Base-by-base conservation (phyloP, 257 asterid genomes). In the Plantago major region DNA sequence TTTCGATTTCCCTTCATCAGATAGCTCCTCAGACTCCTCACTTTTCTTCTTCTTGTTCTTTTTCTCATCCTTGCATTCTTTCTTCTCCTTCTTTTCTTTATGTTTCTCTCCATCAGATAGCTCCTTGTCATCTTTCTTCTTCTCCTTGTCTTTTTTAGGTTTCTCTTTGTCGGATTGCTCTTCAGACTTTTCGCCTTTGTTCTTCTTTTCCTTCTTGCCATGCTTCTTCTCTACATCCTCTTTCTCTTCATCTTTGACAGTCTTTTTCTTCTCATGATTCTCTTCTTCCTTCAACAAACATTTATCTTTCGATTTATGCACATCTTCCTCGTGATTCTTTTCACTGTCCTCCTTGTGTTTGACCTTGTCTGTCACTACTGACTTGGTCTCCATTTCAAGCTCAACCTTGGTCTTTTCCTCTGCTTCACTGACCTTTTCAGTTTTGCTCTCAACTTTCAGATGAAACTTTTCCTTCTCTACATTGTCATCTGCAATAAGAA, bases 391-490 rank as follows among this genome's bases (percentile, higher is more conserved):
- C 69, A 72, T 11, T 51, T 76, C 76, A 16, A 81, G 62, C 17
- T 74, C 82, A 65, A 66, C 76, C 67, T 78, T 69, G 7, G 40
- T 57, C 80, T 73, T 76, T 11, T 70, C 90, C 64, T 76, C 68
- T 9, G 51, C 73, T 70, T 76, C 81, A 30, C 74, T 73, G 11
- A 74, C 53, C 63, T 63, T 76, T 42, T 77, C 72, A 5, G 66
- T 60, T 58, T 72, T 69, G 43, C 40, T 73, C 81, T 81, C 80
- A 12, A 66, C 72, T 70, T 84, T 72, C 30, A 78, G 13, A 60
- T 87, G 84, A 30, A 68, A 42, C 17, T 84, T 77, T 69, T 78
- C 88, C 73, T 83, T 79, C 65, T 71, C 89, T 66, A 58, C 37
- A 47, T 62, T 68, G 64, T 64, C 81, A 58, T 59, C 82, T 53